Percentiles rank a stretch among this genome's conserved stretches.
Conservation (phyloP, 2,329 filamentous ascomycete genomes). For the Verticillium albo-atrum region DNA sequence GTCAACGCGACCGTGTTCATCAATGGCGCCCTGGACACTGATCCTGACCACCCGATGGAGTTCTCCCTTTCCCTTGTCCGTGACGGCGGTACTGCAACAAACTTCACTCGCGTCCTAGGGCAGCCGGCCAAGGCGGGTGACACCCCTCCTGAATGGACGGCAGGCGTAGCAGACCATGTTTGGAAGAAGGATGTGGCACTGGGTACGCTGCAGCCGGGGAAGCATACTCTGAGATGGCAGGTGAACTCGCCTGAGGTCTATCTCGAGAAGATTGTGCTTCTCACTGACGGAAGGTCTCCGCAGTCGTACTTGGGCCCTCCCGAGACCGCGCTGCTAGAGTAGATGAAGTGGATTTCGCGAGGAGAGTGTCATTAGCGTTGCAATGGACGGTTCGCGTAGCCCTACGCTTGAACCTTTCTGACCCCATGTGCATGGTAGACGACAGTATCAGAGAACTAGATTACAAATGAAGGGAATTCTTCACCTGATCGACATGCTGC, state of each 20-base stretch:
- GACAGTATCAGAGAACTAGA: too few species aligned
- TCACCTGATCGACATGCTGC: too few species aligned
- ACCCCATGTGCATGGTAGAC: too few species aligned
- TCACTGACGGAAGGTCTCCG: constrained; percentile 12
- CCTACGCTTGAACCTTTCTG: too few species aligned
- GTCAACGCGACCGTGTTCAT: constrained; percentile 21
- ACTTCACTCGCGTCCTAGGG: constrained; percentile 23
- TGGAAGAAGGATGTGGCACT: constrained; percentile 34
- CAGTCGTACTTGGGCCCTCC: constrained; percentile 23
- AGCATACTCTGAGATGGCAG: constrained; percentile 20
- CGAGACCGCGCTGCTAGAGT: constrained; percentile 15
- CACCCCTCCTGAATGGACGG: constrained; percentile 40
- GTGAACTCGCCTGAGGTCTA: constrained; percentile 24
- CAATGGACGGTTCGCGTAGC: too few species aligned
- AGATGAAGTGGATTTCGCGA: too few species aligned
- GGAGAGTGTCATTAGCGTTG: too few species aligned
- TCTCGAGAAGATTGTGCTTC: constrained; percentile 25
- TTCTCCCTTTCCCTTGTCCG: constrained; percentile 38
- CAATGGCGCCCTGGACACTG: constrained; percentile 37
- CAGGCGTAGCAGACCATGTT: constrained; percentile 38
- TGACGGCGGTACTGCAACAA: constrained; percentile 20
- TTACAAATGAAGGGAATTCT: too few species aligned
- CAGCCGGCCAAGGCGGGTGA: constrained; percentile 35
- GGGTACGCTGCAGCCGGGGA: constrained; percentile 8
- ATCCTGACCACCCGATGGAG: constrained; percentile 38